Conservation (phyloP, 2,329 filamentous ascomycete species). For the Monosporascus ibericus region DNA sequence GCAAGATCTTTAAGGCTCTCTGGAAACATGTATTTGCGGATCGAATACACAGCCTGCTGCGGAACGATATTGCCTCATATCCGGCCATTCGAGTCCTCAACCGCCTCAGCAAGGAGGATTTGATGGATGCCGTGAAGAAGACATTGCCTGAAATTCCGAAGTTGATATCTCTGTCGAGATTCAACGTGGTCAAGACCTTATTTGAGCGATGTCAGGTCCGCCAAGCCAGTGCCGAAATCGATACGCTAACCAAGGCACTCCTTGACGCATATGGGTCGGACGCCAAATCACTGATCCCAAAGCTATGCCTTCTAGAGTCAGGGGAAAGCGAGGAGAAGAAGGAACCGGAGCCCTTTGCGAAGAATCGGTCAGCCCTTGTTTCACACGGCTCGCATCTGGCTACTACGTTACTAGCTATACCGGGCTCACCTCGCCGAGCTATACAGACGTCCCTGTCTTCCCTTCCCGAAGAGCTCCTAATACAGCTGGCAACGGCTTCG, state of each 20-base stretch:
- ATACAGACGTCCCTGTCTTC: slow-evolving; percentile 67
- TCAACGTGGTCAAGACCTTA: slow-evolving; percentile 72
- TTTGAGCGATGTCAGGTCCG: slow-evolving; percentile 77
- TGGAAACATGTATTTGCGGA: slow-evolving; percentile 75
- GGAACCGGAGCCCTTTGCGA: slow-evolving; percentile 32
- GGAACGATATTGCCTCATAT: slow-evolving; percentile 87
- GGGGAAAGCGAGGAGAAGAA: slow-evolving; percentile 26
- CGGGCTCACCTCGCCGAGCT: slow-evolving; percentile 61
- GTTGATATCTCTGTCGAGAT: slow-evolving; percentile 69
- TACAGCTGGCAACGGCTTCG: slow-evolving; percentile 58
- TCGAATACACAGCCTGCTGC: slow-evolving; percentile 71
- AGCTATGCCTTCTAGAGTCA: slow-evolving; percentile 41
- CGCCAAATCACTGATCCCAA: slow-evolving; percentile 41
- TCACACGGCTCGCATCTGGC: slow-evolving; percentile 77
- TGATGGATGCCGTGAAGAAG: slow-evolving; percentile 64
- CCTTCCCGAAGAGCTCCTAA: slow-evolving; percentile 47
- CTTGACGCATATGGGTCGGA: slow-evolving; percentile 42
- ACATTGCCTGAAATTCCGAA: slow-evolving; percentile 67
- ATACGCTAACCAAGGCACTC: slow-evolving; percentile 40
- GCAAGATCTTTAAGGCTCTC: slow-evolving; percentile 84
- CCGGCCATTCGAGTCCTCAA: slow-evolving; percentile 78
- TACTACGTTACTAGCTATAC: slow-evolving; percentile 69
- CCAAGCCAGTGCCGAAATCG: slow-evolving; percentile 47
- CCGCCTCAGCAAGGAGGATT: slow-evolving; percentile 78
- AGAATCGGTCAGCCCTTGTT: slow-evolving; percentile 51